These are phyloP conservation scores for Aurantiochytrium sp. DNA, from an alignment of 108 stramenopile species.

Conservation along the genomic window DNA sequence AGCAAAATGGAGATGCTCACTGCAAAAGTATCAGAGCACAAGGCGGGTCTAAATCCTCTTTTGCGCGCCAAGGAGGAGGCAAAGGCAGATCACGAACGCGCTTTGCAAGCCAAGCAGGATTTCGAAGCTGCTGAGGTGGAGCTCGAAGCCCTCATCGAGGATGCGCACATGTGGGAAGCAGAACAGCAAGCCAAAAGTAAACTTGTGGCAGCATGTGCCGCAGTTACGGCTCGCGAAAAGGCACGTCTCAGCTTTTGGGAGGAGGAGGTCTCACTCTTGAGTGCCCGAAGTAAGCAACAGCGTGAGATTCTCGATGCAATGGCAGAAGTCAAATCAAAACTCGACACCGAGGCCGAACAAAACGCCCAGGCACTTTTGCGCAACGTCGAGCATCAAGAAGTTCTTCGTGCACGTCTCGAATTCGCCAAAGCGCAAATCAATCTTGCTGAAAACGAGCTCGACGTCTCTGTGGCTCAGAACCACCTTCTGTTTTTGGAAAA, in stretches of 20 bases:
- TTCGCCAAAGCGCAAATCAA: not conserved
- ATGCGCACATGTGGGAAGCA: not conserved
- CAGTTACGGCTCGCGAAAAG: not conserved
- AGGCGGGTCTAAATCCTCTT: conserved; percentile 33
- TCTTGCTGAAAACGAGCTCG: not conserved
- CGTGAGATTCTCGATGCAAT: not conserved
- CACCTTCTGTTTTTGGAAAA: not conserved
- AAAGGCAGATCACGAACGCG: conserved; percentile 69
- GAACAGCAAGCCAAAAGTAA: not conserved
- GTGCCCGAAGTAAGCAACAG: not conserved
- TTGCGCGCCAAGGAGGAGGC: conserved; percentile 60
- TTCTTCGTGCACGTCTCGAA: not conserved
- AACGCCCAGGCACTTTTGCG: not conserved
- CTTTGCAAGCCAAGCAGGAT: not conserved
- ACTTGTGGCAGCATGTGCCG: not conserved
- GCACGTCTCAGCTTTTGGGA: not conserved
- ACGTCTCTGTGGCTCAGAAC: not conserved
- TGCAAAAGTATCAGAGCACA: conserved; percentile 64
- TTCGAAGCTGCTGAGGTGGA: not conserved
- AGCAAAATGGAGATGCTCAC: conserved; percentile 74
- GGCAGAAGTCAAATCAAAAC: not conserved
- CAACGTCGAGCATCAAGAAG: not conserved
- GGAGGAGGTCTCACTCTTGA: not conserved
- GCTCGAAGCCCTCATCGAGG: not conserved
- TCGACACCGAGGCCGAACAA: not conserved